Conservation (phyloP, 2,329 filamentous ascomycete genomes). For the Ascochyta clinopodiicola region DNA sequence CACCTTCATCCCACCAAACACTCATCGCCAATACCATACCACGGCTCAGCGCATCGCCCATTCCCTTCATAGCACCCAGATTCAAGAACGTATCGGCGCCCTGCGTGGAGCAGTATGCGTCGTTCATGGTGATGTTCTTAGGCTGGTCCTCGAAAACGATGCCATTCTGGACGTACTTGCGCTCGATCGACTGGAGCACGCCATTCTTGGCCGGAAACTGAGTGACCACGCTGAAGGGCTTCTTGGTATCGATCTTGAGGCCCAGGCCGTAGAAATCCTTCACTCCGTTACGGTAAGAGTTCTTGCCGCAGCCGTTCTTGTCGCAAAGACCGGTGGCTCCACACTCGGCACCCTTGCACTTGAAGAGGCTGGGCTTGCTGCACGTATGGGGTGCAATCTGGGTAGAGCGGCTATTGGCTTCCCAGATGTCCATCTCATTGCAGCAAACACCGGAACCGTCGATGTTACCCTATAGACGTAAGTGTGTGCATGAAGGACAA, state of each 20-base stretch:
- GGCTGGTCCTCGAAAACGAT: constrained; percentile 64
- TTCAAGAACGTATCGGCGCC: constrained; percentile 38
- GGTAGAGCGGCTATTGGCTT: constrained; percentile 57
- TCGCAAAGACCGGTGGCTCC: constrained; percentile 42
- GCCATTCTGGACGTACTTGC: constrained; percentile 70
- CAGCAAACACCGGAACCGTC: constrained; percentile 58
- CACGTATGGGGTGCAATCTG: constrained; percentile 60
- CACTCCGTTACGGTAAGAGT: constrained; percentile 38
- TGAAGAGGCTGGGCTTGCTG: constrained; percentile 53
- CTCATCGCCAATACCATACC: constrained; percentile 63
- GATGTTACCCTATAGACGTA: constrained; percentile 52
- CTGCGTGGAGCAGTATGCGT: constrained; percentile 38
- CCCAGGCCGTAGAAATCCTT: constrained; percentile 38
- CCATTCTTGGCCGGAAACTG: constrained; percentile 69
- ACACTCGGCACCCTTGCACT: constrained; percentile 52
- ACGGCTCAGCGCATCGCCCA: constrained; percentile 56
- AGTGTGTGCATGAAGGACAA: constrained; percentile 38
- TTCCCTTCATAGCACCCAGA: constrained; percentile 53
- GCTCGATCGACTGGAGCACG: constrained; percentile 65
- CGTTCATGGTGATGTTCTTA: constrained; percentile 39
- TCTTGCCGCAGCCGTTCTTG: constrained; percentile 46
- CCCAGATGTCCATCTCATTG: constrained; percentile 64
- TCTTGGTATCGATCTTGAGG: constrained; percentile 63
- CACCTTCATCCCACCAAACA: constrained; percentile 62
- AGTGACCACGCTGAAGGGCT: constrained; percentile 70